phyloP scores from a whole-genome alignment of 257 asterid genomes.

The Solanum appendiculatum region DNA sequence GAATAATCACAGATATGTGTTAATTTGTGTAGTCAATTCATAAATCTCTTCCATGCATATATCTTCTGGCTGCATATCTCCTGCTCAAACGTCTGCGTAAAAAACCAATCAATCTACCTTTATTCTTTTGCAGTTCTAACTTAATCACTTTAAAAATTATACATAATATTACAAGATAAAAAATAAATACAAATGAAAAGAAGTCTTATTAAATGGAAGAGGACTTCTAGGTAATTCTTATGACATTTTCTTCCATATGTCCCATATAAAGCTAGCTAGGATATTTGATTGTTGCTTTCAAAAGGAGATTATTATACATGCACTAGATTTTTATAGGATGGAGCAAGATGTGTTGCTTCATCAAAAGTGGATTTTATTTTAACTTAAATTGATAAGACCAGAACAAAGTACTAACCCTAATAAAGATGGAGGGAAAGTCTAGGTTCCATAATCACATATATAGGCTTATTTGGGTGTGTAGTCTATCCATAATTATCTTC shows the following conservation, averaged over 20 bases:
- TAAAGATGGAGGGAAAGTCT: slow-evolving; percentile 16
- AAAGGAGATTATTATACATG: too few species aligned
- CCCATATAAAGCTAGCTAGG: neutral
- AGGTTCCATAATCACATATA: slow-evolving; percentile 9
- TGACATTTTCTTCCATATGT: neutral
- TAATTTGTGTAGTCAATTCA: too few species aligned
- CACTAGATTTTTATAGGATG: neutral
- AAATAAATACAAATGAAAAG: too few species aligned
- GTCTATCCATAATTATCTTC: slow-evolving; percentile 5
- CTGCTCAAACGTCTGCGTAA: too few species aligned
- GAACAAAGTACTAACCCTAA: too few species aligned
- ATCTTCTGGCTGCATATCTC: too few species aligned
- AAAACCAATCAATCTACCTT: neutral
- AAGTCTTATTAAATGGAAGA: too few species aligned
- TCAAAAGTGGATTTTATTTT: neutral
- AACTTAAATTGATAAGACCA: neutral
- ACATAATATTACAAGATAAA: neutral
- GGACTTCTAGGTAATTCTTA: too few species aligned
- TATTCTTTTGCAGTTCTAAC: neutral
- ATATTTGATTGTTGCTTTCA: too few species aligned
- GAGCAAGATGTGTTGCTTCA: neutral
- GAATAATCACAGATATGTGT: too few species aligned
- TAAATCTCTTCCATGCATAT: too few species aligned
- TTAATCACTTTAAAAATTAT: neutral
- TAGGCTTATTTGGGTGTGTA: slow-evolving; percentile 4